Conservation (phyloP, 352 stramenopile genomes). For the Pythium guiyangense region DNA sequence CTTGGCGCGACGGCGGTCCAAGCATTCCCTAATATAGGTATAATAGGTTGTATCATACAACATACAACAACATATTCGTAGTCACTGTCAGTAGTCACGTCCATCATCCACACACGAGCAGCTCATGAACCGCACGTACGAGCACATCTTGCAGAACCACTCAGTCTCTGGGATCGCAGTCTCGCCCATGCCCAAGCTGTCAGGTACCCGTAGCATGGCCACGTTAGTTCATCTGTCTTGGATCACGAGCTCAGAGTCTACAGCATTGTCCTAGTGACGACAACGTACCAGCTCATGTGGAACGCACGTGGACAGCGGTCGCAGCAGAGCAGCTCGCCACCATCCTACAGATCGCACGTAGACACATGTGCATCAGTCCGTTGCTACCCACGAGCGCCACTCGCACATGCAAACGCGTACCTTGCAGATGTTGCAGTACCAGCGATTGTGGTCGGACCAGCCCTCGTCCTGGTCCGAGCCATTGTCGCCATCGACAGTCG, state of each 20-base stretch:
- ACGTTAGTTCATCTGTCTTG: too few species aligned
- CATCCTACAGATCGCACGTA: slow-evolving; percentile 23
- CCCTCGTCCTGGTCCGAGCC: slow-evolving; percentile 42
- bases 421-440: slow-evolving; percentile 91
- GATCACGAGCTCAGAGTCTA: slow-evolving; percentile 1
- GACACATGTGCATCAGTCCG: neutral
- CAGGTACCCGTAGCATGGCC: too few species aligned
- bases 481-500: slow-evolving; percentile 31
- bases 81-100: neutral
- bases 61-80: slow-evolving; percentile 6
- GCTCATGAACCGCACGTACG: too few species aligned
- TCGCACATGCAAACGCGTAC: slow-evolving; percentile 11
- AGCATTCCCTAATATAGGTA: slow-evolving; percentile 45
- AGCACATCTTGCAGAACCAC: slow-evolving; percentile 88
- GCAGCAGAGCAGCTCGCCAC: slow-evolving; percentile 88
- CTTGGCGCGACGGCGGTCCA: slow-evolving; percentile 73
- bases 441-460: slow-evolving; percentile 85
- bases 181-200: slow-evolving; percentile 71
- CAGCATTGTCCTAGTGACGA: neutral
- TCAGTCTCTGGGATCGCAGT: slow-evolving; percentile 75
- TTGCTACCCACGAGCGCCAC: neutral
- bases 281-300: slow-evolving; percentile 86
- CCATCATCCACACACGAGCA: neutral
- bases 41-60: too few species aligned
- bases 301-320: slow-evolving; percentile 91